Conservation (phyloP, 2,329 filamentous ascomycete genomes). For the Aspergillus persii region DNA sequence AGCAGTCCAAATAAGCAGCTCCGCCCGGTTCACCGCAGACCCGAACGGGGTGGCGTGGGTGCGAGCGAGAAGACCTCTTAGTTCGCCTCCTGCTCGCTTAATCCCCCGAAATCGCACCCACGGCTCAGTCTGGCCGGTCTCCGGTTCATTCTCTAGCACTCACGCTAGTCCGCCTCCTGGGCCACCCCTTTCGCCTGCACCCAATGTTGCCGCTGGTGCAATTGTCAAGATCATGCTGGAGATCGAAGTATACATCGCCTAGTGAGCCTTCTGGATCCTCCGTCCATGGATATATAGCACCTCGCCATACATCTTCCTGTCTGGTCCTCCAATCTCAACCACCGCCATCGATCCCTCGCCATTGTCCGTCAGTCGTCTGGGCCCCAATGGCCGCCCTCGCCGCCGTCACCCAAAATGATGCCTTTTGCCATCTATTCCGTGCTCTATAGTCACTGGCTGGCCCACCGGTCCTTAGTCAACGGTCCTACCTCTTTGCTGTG, state of each 20-base stretch:
- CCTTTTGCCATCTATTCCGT: constrained; percentile 6
- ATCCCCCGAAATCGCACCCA: constrained; percentile 17
- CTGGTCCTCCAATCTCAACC: neutral
- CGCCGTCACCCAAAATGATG: neutral
- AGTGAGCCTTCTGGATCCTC: neutral
- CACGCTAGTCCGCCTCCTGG: constrained; percentile 24
- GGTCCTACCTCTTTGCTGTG: neutral
- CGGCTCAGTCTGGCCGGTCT: constrained; percentile 5
- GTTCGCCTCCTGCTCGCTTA: constrained; percentile 18
- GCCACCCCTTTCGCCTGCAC: constrained; percentile 33
- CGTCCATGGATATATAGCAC: neutral
- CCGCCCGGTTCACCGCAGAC: constrained; percentile 20
- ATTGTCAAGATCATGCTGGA: constrained; percentile 12
- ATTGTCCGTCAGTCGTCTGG: neutral
- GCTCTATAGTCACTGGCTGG: constrained; percentile 6
- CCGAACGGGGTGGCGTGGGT: constrained; percentile 29
- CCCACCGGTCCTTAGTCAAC: constrained; percentile 5
- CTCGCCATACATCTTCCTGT: neutral
- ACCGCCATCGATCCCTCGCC: neutral
- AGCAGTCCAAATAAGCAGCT: constrained; percentile 8
- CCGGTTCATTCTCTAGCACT: constrained; percentile 38
- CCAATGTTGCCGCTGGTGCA: constrained; percentile 23
- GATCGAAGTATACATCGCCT: constrained; percentile 2
- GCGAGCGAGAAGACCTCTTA: constrained; percentile 18
- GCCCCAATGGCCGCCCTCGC: neutral